phyloP scores from a whole-genome alignment of 208 protist species.

The Trypanosoma avium region DNA sequence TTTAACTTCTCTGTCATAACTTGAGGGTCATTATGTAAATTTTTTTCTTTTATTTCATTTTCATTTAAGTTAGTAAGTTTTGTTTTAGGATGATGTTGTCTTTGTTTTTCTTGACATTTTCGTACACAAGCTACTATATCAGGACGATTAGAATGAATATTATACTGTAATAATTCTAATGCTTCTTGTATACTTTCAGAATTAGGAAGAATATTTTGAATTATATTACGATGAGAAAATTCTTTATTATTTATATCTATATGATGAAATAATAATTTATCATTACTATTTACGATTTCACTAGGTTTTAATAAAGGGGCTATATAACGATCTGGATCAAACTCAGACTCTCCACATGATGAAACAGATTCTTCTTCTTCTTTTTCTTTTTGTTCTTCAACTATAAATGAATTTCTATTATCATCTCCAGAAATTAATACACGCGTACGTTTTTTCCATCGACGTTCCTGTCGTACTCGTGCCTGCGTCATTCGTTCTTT shows the following conservation, averaged over 20 bases:
- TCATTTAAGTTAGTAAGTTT: not conserved
- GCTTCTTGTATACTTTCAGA: conserved; percentile 25
- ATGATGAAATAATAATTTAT: not conserved
- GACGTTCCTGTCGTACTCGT: not conserved
- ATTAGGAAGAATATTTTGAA: conserved; percentile 22
- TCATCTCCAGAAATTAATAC: not conserved
- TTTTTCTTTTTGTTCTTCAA: not conserved
- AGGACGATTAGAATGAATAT: conserved; percentile 15
- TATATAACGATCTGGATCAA: conserved; percentile 28
- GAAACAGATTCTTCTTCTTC: not conserved
- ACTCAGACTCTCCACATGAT: conserved; percentile 13
- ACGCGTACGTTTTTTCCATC: not conserved
- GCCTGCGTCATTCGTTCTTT: conserved; percentile 15
- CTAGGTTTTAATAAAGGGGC: conserved; percentile 4
- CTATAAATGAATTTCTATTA: not conserved
- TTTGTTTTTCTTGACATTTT: conserved; percentile 17
- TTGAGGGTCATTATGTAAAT: not conserved
- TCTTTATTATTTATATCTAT: not conserved
- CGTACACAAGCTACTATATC: conserved; percentile 25
- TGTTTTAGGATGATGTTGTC: conserved; percentile 9
- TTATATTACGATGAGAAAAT: not conserved
- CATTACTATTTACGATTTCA: not conserved
- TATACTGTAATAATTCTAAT: conserved; percentile 19
- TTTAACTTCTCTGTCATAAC: not conserved
- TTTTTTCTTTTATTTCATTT: not conserved